phyloP scores from a whole-genome alignment of 257 asterid genomes.

The Solanum phureja region DNA sequence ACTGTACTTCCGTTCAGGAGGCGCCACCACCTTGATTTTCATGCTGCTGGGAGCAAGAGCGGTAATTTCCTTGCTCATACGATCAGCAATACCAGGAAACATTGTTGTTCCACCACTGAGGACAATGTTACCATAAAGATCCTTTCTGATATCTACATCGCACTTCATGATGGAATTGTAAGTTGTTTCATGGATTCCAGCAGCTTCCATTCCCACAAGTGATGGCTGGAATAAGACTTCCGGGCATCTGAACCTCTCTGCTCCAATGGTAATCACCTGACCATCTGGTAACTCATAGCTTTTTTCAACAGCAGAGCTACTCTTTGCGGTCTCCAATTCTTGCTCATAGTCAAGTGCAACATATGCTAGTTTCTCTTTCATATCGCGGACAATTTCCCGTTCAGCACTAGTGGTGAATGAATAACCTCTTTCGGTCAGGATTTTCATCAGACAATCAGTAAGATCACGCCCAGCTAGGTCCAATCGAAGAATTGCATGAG shows the following conservation, averaged over 20 bases:
- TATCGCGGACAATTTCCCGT: slow-evolving; percentile 29
- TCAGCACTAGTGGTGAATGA: slow-evolving; percentile 26
- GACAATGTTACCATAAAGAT: slow-evolving; percentile 19
- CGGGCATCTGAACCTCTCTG: slow-evolving; percentile 35
- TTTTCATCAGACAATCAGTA: slow-evolving; percentile 17
- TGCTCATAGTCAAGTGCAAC: slow-evolving; percentile 28
- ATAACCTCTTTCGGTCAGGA: slow-evolving; percentile 26
- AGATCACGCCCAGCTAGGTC: slow-evolving; percentile 32
- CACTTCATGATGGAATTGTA: slow-evolving; percentile 20
- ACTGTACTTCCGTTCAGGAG: slow-evolving; percentile 26
- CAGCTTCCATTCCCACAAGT: slow-evolving; percentile 18
- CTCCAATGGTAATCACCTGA: slow-evolving; percentile 24
- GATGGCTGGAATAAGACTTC: slow-evolving; percentile 34
- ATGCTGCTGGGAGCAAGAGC: slow-evolving; percentile 23
- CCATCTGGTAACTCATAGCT: slow-evolving; percentile 35
- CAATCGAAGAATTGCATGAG: slow-evolving; percentile 22
- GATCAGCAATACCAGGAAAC: slow-evolving; percentile 33
- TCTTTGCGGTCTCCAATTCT: slow-evolving; percentile 22
- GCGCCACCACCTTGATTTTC: slow-evolving; percentile 31
- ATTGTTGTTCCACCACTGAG: slow-evolving; percentile 29
- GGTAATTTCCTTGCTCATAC: slow-evolving; percentile 24
- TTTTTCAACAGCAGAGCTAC: slow-evolving; percentile 21
- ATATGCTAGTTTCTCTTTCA: slow-evolving; percentile 28
- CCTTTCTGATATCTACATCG: slow-evolving; percentile 29
- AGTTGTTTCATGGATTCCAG: slow-evolving; percentile 21